A percentile compares a stretch with the other conserved stretches of the same genome.
Conservation (phyloP, 2,329 filamentous ascomycete genomes). For the Diaporthe helianthi region DNA sequence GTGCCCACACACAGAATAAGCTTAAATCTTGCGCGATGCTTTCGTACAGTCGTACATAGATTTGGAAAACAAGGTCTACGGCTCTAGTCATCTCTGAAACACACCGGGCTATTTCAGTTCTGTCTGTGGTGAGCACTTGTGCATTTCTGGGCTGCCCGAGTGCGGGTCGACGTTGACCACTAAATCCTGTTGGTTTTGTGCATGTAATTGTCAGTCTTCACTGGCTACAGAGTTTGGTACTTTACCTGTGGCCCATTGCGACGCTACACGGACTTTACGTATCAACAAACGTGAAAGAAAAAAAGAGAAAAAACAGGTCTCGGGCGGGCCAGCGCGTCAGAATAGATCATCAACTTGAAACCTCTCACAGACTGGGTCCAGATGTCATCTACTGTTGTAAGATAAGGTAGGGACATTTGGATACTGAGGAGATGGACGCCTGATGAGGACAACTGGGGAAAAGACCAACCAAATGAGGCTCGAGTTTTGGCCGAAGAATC, state of each 20-base stretch:
- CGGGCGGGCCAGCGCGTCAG: neutral
- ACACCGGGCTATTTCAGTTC: neutral
- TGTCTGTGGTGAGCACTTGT: neutral
- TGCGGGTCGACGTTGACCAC: neutral
- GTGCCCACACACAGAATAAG: conserved; percentile 10
- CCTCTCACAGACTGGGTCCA: neutral
- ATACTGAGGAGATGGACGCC: conserved; percentile 4
- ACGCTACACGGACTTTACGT: neutral
- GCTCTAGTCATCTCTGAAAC: neutral
- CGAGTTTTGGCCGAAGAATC: neutral
- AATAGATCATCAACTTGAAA: neutral
- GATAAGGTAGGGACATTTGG: no score
- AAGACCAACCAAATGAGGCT: neutral
- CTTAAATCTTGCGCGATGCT: conserved; percentile 22
- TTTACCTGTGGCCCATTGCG: neutral
- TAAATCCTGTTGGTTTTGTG: neutral
- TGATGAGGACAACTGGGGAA: neutral
- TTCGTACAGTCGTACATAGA: neutral
- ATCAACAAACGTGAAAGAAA: neutral
- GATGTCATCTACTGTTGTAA: neutral
- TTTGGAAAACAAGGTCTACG: neutral
- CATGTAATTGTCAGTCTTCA: neutral
- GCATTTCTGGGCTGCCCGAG: neutral
- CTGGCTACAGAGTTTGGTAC: neutral
- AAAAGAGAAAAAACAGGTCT: no score